Conservation (phyloP, 2,329 filamentous ascomycete species). For the Didymella pomorum region DNA sequence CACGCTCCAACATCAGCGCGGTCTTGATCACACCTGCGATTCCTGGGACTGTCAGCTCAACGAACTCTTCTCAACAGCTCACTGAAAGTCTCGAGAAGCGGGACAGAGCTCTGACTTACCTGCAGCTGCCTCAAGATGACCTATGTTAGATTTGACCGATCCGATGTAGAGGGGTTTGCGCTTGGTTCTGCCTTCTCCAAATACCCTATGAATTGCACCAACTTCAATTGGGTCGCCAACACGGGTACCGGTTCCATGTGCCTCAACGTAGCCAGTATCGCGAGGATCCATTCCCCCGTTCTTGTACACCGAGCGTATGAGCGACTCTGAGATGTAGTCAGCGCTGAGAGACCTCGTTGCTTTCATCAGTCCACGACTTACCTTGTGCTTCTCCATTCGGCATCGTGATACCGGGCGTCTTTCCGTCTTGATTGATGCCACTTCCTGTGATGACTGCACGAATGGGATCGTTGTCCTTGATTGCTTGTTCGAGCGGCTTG, state of each 20-base stretch:
- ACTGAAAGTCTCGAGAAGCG: background rate
- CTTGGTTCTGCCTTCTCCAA: slow-evolving; percentile 21
- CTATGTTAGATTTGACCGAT: slow-evolving; percentile 33
- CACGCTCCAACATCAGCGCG: slow-evolving; percentile 51
- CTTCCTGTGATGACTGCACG: slow-evolving; percentile 54
- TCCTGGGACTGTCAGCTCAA: slow-evolving; percentile 5
- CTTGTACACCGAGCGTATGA: slow-evolving; percentile 25
- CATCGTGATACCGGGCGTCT: slow-evolving; percentile 65
- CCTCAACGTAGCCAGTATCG: slow-evolving; percentile 42
- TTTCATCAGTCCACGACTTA: slow-evolving; percentile 20
- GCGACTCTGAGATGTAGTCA: background rate
- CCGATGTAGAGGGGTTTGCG: slow-evolving; percentile 23
- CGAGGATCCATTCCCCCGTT: slow-evolving; percentile 34
- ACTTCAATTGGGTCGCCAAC: slow-evolving; percentile 46
- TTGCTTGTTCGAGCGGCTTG: slow-evolving; percentile 65
- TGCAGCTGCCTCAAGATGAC: slow-evolving; percentile 53
- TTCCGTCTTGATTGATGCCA: slow-evolving; percentile 61
- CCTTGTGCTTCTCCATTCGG: slow-evolving; percentile 63
- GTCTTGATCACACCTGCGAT: slow-evolving; percentile 46
- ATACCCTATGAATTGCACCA: slow-evolving; percentile 44
- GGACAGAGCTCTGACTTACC: slow-evolving; percentile 21
- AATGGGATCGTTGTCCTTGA: slow-evolving; percentile 64
- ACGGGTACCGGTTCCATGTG: slow-evolving; percentile 63
- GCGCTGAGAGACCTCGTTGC: background rate
- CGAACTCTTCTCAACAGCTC: slow-evolving; percentile 32